A percentile compares a stretch with the other conserved stretches of the same genome.
Evolutionary conservation across 2,329 filamentous ascomycete genomes (phyloP).

Genomic region (Truncatella angustata): DNA sequence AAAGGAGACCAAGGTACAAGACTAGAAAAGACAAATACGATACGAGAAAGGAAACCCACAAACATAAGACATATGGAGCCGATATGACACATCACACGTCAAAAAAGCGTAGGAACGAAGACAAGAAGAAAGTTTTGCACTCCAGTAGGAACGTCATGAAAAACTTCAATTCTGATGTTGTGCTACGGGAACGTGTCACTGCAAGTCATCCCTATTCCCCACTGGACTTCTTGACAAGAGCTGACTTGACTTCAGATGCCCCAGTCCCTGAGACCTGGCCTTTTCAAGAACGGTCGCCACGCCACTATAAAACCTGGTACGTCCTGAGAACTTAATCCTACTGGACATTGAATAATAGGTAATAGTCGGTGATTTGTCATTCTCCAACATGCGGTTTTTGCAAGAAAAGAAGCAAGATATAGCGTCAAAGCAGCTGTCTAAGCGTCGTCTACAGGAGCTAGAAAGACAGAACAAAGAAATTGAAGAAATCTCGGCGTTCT

Average conservation of each 20-base stretch:
- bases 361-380: slow-evolving; percentile 51
- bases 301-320: slow-evolving; percentile 34
- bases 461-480: slow-evolving; percentile 30
- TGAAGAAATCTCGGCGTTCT: slow-evolving; percentile 36
- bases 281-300: slow-evolving; percentile 44
- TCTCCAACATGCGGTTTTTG: slow-evolving; percentile 50
- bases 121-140: slow-evolving; percentile 27
- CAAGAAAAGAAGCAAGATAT: slow-evolving; percentile 21
- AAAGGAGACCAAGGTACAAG: slow-evolving; percentile 53
- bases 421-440: slow-evolving; percentile 21
- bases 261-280: slow-evolving; percentile 33
- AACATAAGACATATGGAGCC: slow-evolving; percentile 22
- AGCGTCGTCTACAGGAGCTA: slow-evolving; percentile 19
- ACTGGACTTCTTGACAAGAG: too few relatives aligned
- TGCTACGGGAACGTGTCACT: slow-evolving; percentile 51
- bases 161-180: slow-evolving; percentile 54
- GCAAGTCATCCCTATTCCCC: slow-evolving; percentile 34
- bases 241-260: slow-evolving; percentile 18
- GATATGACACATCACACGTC: slow-evolving; percentile 9
- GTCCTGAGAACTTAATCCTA: slow-evolving; percentile 13
- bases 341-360: not conserved
- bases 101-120: slow-evolving; percentile 19
- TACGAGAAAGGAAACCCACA: slow-evolving; percentile 26
- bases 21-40: slow-evolving; percentile 57
- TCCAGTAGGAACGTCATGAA: slow-evolving; percentile 48